phyloP scores from a whole-genome alignment of 768 basidiomycete genomes.

The Rhodotorula graminis region DNA sequence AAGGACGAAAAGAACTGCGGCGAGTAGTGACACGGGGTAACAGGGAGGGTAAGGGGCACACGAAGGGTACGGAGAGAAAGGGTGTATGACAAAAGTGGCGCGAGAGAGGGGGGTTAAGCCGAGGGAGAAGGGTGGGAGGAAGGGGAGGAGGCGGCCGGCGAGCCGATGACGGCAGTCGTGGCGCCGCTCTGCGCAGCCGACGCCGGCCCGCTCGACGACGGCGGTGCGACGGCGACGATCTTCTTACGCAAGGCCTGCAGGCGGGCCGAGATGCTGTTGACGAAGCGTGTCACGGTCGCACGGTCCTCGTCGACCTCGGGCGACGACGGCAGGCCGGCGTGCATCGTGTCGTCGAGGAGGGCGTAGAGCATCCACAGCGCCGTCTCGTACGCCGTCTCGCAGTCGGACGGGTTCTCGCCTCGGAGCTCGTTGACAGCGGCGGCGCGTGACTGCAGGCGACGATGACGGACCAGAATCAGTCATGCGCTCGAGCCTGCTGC shows the following conservation, averaged over 20 bases:
- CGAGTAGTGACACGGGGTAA: too few species aligned
- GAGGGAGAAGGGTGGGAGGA: not conserved
- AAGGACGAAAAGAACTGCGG: not conserved
- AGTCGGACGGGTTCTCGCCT: constrained; percentile 70
- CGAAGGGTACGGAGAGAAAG: not conserved
- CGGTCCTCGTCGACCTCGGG: constrained; percentile 47
- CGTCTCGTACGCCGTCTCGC: constrained; percentile 91
- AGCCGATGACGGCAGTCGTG: not conserved
- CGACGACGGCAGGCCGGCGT: constrained; percentile 9
- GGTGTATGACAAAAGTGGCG: not conserved
- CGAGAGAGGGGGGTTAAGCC: not conserved
- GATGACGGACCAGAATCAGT: not conserved
- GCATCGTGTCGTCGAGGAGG: constrained; percentile 68
- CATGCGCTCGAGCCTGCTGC: not conserved
- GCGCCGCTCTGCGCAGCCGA: too few species aligned
- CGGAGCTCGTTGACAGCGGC: constrained; percentile 86
- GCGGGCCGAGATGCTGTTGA: constrained; percentile 21
- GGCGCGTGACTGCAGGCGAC: constrained; percentile 66
- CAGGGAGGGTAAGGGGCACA: not conserved
- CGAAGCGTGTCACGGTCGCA: constrained; percentile 47
- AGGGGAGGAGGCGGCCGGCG: not conserved
- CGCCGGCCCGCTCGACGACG: not conserved
- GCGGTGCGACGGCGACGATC: constrained; percentile 6
- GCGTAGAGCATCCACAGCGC: constrained; percentile 91
- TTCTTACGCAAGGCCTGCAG: constrained; percentile 29